Base-by-base conservation (phyloP, 208 protist genomes). In the Acanthamoeba sp. region DNA sequence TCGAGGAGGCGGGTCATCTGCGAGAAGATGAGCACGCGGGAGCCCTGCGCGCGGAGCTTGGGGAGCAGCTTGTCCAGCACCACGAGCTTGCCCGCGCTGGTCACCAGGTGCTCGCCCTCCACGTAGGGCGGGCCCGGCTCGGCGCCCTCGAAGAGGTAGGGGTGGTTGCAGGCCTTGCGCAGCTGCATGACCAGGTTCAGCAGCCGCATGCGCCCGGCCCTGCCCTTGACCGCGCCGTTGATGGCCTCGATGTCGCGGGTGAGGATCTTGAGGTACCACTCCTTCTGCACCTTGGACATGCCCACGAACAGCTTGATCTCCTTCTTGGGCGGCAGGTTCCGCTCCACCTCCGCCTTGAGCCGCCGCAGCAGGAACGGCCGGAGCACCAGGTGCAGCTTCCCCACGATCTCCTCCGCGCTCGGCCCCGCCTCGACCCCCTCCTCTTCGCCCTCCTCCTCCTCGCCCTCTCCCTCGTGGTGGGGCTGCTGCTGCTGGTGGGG, bases 1-100 rank as follows among this genome's bases (percentile, higher is more conserved):
- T 99, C 98, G 7, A 99, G 97, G 97, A 99, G 99, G 52, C 97
- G 96, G 24, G 98, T 98, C 97, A 99, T 99, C 95, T 99, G 99
- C 27, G 99, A 99, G 96, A 99, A 99, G 66, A 99, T 99, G 22
- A 99, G 97, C 5, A 87, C 78, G 40, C 78, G 78, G 97, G 95
- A 84, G 98, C 98, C 42, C 98, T 97, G 95, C 20, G 52, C 55
- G 32, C 59, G 85, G 16, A 98, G 94, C 76, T 94, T 93, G 3
- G 27, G 9, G 16, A 97, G 82, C 0, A 98, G 91, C 93, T 97
- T 97, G 94, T 98, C 97, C 0, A 98, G 59, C 0, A 98, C n/a
- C 20, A 95, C 94, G 95, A 98, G 95, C 91, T 97, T 97, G 57
- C 95, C 95, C 32, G 92, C 50, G 45, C 38, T 94, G 50, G 34